phyloP scores from a whole-genome alignment of 2,329 filamentous ascomycete species.

The Fusarium sp. region DNA sequence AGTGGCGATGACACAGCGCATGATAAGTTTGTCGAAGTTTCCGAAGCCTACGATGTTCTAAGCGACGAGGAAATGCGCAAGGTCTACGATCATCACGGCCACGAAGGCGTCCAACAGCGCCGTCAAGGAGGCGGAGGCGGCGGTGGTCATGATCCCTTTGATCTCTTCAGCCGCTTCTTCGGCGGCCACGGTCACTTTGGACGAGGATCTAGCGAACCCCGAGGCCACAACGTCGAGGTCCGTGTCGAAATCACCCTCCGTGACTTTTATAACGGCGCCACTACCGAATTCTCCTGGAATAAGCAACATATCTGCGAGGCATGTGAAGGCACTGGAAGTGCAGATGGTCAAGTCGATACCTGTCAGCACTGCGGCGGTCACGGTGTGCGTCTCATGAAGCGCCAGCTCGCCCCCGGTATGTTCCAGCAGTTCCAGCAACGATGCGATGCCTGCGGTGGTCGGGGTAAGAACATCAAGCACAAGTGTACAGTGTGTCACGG shows the following conservation, averaged over 20 bases:
- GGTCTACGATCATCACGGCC: conserved; percentile 94
- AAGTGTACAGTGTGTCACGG: conserved; percentile 85
- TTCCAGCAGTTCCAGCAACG: conserved; percentile 96
- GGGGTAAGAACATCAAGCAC: conserved; percentile 89
- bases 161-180: conserved; percentile 97
- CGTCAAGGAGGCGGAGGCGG: conserved; percentile 72
- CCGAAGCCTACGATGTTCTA: conserved; percentile 94
- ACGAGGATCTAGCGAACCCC: conserved; percentile 77
- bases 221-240: conserved; percentile 90
- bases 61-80: conserved; percentile 82
- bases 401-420: conserved; percentile 96
- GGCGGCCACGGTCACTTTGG: conserved; percentile 89
- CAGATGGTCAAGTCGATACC: conserved; percentile 84
- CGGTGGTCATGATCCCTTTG: conserved; percentile 85
- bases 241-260: conserved; percentile 81
- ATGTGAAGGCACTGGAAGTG: conserved; percentile 87
- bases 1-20: conserved; percentile 84
- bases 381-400: conserved; percentile 87
- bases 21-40: conserved; percentile 92
- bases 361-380: conserved; percentile 83
- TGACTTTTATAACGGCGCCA: conserved; percentile 92
- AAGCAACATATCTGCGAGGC: conserved; percentile 95
- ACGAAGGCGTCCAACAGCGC: conserved; percentile 89
- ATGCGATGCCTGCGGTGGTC: conserved; percentile 88
- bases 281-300: conserved; percentile 89